Conservation (phyloP, 148 eudicot genomes). For the Drosera capensis region DNA sequence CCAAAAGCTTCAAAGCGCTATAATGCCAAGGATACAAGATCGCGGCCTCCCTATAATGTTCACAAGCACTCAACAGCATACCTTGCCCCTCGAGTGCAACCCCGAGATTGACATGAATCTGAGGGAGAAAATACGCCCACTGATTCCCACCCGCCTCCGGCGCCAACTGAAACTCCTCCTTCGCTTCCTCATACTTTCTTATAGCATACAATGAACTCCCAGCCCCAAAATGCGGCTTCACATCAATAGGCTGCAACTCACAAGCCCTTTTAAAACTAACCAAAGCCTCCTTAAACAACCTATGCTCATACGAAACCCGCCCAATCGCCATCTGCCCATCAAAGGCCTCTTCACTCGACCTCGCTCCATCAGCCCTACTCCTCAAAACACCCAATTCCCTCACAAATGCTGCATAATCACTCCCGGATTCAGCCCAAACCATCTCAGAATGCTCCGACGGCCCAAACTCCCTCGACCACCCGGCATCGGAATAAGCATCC, state of each 20-base stretch:
- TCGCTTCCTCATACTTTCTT: conserved; percentile 40
- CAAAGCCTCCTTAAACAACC: conserved; percentile 56
- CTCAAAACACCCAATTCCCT: conserved; percentile 81
- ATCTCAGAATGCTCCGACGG: conserved; percentile 49
- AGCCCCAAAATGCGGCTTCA: conserved; percentile 84
- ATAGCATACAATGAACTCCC: conserved; percentile 79
- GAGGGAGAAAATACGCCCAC: conserved; percentile 86
- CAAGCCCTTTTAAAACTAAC: conserved; percentile 81
- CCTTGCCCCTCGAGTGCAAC: conserved; percentile 88
- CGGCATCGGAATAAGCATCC: conserved; percentile 66
- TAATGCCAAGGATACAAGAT: conserved; percentile 88
- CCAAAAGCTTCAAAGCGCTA: conserved; percentile 90
- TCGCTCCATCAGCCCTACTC: conserved; percentile 59
- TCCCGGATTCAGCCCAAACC: conserved; percentile 68
- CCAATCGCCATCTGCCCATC: conserved; percentile 99
- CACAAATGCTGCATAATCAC: conserved; percentile 54
- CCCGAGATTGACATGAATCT: conserved; percentile 93
- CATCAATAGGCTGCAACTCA: conserved; percentile 84
- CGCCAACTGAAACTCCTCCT: conserved; percentile 68
- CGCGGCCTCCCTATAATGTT: conserved; percentile 96
- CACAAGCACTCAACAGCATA: conserved; percentile 94
- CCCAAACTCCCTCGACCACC: conserved; percentile 90
- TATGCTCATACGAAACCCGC: conserved; percentile 65
- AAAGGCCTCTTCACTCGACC: conserved; percentile 83
- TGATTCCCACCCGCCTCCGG: conserved; percentile 89